Evolutionary conservation across 1,139 yeast genomes (phyloP).

Genomic region (Yamadazyma siamensis): DNA sequence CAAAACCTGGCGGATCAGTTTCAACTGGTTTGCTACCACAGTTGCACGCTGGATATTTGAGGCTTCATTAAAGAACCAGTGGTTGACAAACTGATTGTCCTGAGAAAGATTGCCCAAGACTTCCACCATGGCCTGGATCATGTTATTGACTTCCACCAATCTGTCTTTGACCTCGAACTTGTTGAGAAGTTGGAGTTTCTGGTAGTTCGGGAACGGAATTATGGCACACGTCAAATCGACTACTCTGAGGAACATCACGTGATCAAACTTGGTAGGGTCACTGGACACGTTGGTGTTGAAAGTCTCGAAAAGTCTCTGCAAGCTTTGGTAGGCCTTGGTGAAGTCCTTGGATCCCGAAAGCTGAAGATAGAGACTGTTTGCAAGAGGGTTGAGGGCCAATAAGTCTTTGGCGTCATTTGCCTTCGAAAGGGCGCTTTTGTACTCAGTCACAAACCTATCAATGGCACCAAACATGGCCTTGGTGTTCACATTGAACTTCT

Average conservation of each 20-base stretch:
- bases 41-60: conserved; percentile 53
- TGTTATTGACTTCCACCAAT: conserved; percentile 24
- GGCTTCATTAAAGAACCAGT: conserved; percentile 49
- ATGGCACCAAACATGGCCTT: conserved; percentile 34
- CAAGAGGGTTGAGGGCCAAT: conserved; percentile 56
- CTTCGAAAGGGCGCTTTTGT: conserved; percentile 25
- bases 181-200: conserved; percentile 41
- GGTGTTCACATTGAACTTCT: conserved; percentile 22
- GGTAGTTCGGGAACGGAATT: conserved; percentile 54
- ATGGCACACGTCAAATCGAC: conserved; percentile 57
- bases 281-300: conserved; percentile 21
- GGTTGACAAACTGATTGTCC: conserved; percentile 35
- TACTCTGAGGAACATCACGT: conserved; percentile 32
- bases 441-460: conserved; percentile 41
- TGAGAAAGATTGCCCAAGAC: conserved; percentile 30
- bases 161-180: conserved; percentile 33
- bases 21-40: conserved; percentile 60
- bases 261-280: conserved; percentile 19
- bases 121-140: conserved; percentile 34
- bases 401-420: conserved; percentile 25
- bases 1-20: conserved; percentile 51
- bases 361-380: conserved; percentile 57
- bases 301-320: conserved; percentile 30
- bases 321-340: conserved; percentile 36
- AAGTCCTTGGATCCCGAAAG: conserved; percentile 46